Conservation (phyloP, 768 basidiomycete genomes). For the Fomitopsis pulvina region DNA sequence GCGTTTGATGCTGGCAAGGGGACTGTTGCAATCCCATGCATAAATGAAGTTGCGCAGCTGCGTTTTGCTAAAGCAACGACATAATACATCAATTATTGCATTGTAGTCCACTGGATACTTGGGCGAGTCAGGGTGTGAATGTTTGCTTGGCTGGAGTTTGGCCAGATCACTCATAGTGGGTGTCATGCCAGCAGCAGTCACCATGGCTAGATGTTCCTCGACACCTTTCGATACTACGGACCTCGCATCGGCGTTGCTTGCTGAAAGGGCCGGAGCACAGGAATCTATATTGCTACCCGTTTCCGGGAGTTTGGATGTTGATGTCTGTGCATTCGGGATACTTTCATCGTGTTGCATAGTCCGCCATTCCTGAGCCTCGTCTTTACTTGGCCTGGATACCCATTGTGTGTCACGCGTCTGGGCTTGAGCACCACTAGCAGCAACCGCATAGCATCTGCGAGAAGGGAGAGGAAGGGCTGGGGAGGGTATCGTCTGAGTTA, state of each 20-base stretch:
- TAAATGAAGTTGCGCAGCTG: conserved; percentile 53
- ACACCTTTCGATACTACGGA: conserved; percentile 19
- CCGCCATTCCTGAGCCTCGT: background rate
- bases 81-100: conserved; percentile 43
- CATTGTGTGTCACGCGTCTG: background rate
- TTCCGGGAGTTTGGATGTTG: background rate
- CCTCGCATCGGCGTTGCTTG: background rate
- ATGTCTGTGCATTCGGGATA: background rate
- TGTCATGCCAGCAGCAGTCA: conserved; percentile 37
- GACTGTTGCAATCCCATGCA: conserved; percentile 35
- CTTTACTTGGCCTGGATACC: background rate
- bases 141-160: conserved; percentile 38
- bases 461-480: background rate
- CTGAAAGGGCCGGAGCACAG: too few relatives aligned
- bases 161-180: conserved; percentile 60
- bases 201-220: conserved; percentile 49
- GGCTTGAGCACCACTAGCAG: conserved; percentile 2
- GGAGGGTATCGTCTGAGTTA: background rate
- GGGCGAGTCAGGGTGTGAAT: conserved; percentile 33
- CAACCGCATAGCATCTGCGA: background rate
- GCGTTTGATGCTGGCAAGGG: conserved; percentile 7
- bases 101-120: conserved; percentile 50
- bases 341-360: background rate
- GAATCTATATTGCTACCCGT: too few relatives aligned
- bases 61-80: conserved; percentile 53